phyloP scores from a whole-genome alignment of 352 stramenopile genomes.

The Phytophthora rubi region DNA sequence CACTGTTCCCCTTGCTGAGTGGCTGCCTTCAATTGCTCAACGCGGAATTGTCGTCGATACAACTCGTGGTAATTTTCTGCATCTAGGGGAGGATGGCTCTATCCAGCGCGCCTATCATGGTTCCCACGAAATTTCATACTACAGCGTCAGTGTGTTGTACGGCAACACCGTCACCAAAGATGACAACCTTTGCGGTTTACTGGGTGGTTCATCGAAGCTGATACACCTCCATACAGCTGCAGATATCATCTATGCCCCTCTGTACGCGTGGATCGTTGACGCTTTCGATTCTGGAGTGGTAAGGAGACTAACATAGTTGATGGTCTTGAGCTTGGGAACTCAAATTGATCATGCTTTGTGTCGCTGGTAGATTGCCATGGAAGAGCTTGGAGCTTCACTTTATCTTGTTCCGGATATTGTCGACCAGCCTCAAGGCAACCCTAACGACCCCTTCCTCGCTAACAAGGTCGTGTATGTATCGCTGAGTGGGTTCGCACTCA shows the following conservation, averaged over 20 bases:
- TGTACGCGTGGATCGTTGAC: constrained; percentile 64
- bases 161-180: constrained; percentile 29
- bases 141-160: constrained; percentile 52
- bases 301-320: not conserved
- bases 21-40: constrained; percentile 51
- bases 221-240: constrained; percentile 55
- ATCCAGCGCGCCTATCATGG: constrained; percentile 57
- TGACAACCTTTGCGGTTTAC: constrained; percentile 15
- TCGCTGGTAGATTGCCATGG: constrained; percentile 38
- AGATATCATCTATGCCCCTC: constrained; percentile 57
- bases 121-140: constrained; percentile 54
- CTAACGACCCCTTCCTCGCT: constrained; percentile 51
- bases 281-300: constrained; percentile 54
- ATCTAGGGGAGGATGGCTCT: constrained; percentile 48
- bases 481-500: constrained; percentile 46
- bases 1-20: constrained; percentile 31
- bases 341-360: no score
- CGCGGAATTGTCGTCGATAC: constrained; percentile 53
- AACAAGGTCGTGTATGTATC: constrained; percentile 54
- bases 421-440: constrained; percentile 37
- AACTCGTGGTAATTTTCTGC: constrained; percentile 52
- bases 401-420: constrained; percentile 53
- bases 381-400: constrained; percentile 48
- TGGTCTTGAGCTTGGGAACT: not conserved
- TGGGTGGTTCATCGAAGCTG: constrained; percentile 36